Evolutionary conservation across 768 basidiomycete species (phyloP).

Genomic region (Phaeotremella skinneri): DNA sequence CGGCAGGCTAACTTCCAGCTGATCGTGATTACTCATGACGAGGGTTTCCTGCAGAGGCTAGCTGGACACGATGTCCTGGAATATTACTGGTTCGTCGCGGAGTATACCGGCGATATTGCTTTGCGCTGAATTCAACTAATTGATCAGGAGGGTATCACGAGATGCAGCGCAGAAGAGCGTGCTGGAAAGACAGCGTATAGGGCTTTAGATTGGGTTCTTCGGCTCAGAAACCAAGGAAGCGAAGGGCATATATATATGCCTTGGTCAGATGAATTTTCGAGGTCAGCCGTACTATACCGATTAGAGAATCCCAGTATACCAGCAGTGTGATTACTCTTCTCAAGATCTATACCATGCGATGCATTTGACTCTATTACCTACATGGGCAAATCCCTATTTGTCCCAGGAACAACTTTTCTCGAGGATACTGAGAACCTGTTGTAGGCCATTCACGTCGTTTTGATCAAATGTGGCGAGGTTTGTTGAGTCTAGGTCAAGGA

Average conservation of each 20-base stretch:
- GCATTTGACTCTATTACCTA: not conserved
- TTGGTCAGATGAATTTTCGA: too few species aligned
- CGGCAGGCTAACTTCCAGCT: conserved; percentile 90
- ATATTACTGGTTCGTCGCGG: conserved; percentile 72
- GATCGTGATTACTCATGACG: conserved; percentile 81
- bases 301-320: too few species aligned
- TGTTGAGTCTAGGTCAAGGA: conserved; percentile 83
- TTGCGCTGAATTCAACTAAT: not conserved
- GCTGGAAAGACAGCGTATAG: conserved; percentile 46
- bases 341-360: not conserved
- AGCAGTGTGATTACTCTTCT: too few species aligned
- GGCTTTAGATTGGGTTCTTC: conserved; percentile 13
- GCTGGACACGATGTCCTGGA: conserved; percentile 92
- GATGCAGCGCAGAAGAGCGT: conserved; percentile 71
- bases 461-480: conserved; percentile 67
- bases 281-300: too few species aligned
- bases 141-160: conserved; percentile 72
- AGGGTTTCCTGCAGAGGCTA: conserved; percentile 85
- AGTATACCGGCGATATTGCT: not conserved
- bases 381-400: not conserved
- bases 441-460: conserved; percentile 73
- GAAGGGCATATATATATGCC: too few species aligned
- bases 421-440: conserved; percentile 66
- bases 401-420: conserved; percentile 50
- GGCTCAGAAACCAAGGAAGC: too few species aligned